Evolutionary conservation across 23 red algal genomes (phyloP).

Genomic region (Gracilaria caudata): DNA sequence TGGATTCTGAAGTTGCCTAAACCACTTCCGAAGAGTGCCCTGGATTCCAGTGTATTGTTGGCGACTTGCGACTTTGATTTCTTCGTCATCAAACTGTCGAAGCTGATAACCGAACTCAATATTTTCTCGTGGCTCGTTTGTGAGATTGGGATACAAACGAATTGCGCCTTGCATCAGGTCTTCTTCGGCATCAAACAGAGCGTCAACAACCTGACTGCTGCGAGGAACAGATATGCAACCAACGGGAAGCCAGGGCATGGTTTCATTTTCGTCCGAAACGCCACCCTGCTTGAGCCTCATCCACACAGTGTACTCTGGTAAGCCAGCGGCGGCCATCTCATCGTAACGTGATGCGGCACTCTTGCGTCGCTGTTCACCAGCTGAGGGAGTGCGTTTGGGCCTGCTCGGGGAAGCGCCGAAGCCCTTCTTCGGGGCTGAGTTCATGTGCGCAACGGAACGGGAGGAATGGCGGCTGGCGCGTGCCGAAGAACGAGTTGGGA

Average conservation of each 20-base stretch:
- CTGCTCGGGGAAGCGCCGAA: slow-evolving; percentile 33
- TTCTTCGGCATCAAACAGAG: slow-evolving; percentile 75
- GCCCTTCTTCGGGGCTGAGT: slow-evolving; percentile 42
- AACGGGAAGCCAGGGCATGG: slow-evolving; percentile 78
- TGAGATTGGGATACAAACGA: slow-evolving; percentile 76
- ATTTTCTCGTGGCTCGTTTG: slow-evolving; percentile 64
- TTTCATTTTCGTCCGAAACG: slow-evolving; percentile 38
- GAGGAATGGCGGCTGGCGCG: neutral
- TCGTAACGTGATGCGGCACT: slow-evolving; percentile 74
- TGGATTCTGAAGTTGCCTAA: slow-evolving; percentile 56
- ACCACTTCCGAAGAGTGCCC: slow-evolving; percentile 44
- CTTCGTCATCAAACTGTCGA: slow-evolving; percentile 77
- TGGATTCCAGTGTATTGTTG: slow-evolving; percentile 48
- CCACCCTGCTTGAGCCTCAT: slow-evolving; percentile 63
- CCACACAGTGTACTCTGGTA: slow-evolving; percentile 88
- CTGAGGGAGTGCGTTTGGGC: slow-evolving; percentile 48
- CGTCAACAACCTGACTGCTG: slow-evolving; percentile 59
- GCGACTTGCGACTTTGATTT: slow-evolving; percentile 48
- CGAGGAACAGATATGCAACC: slow-evolving; percentile 73
- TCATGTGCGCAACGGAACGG: neutral
- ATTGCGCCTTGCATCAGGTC: slow-evolving; percentile 75
- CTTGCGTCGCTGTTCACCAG: slow-evolving; percentile 45
- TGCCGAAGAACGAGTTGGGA: neutral
- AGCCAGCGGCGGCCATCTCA: slow-evolving; percentile 70
- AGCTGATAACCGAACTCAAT: slow-evolving; percentile 83